A percentile compares a stretch with the other conserved stretches of the same genome.
Evolutionary conservation across 73 alveolate genomes (phyloP).

Genomic region (Stentor coeruleus): DNA sequence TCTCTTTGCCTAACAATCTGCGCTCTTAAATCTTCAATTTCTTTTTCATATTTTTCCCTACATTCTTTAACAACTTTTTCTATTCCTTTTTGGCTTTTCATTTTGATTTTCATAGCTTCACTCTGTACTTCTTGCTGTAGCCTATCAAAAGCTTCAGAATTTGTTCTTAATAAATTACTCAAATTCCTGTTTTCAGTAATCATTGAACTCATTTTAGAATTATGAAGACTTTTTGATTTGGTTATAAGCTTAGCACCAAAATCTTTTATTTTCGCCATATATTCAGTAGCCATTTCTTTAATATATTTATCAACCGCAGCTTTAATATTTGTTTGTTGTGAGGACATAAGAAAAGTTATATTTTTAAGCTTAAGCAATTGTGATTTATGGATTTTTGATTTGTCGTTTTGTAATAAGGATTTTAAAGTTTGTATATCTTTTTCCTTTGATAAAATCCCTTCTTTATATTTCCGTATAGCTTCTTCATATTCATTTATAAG

Average conservation of each 20-base stretch:
- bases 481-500: background rate
- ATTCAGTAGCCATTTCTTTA: background rate
- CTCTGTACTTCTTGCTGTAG: background rate
- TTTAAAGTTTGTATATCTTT: too few species aligned
- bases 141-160: constrained; percentile 16
- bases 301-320: too few species aligned
- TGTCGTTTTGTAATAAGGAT: too few species aligned
- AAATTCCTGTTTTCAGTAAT: background rate
- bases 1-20: background rate
- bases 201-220: background rate
- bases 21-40: background rate
- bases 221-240: background rate
- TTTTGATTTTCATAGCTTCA: background rate
- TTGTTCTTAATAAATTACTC: background rate
- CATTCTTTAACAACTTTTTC: background rate
- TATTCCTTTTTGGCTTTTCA: background rate
- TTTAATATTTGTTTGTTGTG: background rate
- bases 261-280: background rate
- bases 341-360: background rate
- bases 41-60: background rate
- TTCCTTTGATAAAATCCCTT: background rate
- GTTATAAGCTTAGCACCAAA: too few species aligned
- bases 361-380: background rate
- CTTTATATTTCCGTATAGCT: background rate
- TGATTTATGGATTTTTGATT: background rate